Base-by-base conservation (phyloP, 805 yeast species). In the Yarrowia sp. region DNA sequence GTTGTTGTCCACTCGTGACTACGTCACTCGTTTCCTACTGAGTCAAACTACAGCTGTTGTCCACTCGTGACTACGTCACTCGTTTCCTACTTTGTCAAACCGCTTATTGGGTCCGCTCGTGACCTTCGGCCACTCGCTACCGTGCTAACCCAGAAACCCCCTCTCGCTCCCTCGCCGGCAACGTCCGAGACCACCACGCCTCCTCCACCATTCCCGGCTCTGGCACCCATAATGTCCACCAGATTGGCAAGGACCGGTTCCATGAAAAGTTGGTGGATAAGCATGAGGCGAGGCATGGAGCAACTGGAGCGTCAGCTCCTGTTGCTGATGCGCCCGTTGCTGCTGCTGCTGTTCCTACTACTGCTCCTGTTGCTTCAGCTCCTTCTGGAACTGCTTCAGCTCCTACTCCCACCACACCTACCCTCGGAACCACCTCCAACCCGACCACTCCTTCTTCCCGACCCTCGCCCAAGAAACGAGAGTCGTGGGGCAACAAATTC, bases 241-340 rank as follows among this genome's bases (percentile, higher is more conserved):
- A 55, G 47, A 55, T 55, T 15, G 61, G 61, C 45, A 55, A 55
- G 61, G 61, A 55, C 15, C 47, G 61, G 8, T 55, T 55, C 47
- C 11, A 31, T 31, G 61, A 55, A 2, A 39, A 41, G 31, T 35
- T 55, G 17, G 61, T 32, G n/a, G 61, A 55, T 31, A 39, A 8
- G 31, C 47, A 55, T 33, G 58, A 18, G 31, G 58, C 58, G 10
- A 41, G 18, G 31, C 57, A 50, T 11, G 51, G 31, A 4, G 51
- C 51, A 9, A n/a, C 51, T 11, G 51, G 31, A 4, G 51, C 51
- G 14, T 31, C 51, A 6, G 55, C 41, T 8, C 41, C 41, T 7
- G 41, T 31, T 18, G 10, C 22, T 4, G 55, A 22, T 10, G 14
- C 28, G 10, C 7, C 31, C 10, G 4, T 33, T 15, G 53, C 39